These are phyloP conservation scores for Teratosphaeriaceae sp. DNA, from an alignment of 2,329 filamentous ascomycete genomes.

Conservation along the genomic window DNA sequence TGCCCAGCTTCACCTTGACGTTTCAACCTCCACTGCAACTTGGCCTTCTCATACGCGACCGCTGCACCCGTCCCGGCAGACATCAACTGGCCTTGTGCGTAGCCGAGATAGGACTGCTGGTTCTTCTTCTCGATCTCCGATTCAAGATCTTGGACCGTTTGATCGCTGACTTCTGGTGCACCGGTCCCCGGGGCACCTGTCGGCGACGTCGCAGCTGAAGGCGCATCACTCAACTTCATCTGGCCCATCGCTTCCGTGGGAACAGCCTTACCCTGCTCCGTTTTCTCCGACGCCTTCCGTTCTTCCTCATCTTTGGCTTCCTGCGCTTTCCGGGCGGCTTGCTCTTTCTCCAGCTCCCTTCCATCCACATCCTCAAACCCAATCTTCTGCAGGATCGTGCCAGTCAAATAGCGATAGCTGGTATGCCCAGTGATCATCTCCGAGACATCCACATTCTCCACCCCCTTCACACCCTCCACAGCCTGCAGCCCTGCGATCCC, in stretches of 20 bases:
- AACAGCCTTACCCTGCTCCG: slow-evolving; percentile 16
- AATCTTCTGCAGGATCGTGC: slow-evolving; percentile 45
- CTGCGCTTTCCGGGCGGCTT: slow-evolving; percentile 32
- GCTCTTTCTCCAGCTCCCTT: slow-evolving; percentile 41
- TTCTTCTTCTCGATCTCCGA: slow-evolving; percentile 39
- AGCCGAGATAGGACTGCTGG: slow-evolving; percentile 36
- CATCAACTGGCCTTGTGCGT: slow-evolving; percentile 37
- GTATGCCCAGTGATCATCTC: slow-evolving; percentile 46
- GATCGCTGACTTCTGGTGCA: slow-evolving; percentile 25
- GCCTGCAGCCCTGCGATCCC: slow-evolving; percentile 79
- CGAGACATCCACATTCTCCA: slow-evolving; percentile 52
- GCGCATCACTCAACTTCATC: slow-evolving; percentile 5
- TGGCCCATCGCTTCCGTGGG: slow-evolving; percentile 4
- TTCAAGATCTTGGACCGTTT: slow-evolving; percentile 31
- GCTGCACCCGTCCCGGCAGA: slow-evolving; percentile 22
- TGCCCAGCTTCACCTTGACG: slow-evolving; percentile 3
- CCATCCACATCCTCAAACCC: slow-evolving; percentile 48
- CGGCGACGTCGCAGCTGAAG: slow-evolving; percentile 6
- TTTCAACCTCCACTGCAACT: slow-evolving; percentile 8
- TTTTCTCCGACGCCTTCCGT: slow-evolving; percentile 22
- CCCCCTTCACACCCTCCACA: slow-evolving; percentile 59
- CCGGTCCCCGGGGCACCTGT: no score
- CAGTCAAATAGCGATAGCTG: slow-evolving; percentile 45
- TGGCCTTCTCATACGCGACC: slow-evolving; percentile 14
- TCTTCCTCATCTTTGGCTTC: slow-evolving; percentile 34